Base-by-base conservation (phyloP, 257 asterid species). In the Avicennia marina region DNA sequence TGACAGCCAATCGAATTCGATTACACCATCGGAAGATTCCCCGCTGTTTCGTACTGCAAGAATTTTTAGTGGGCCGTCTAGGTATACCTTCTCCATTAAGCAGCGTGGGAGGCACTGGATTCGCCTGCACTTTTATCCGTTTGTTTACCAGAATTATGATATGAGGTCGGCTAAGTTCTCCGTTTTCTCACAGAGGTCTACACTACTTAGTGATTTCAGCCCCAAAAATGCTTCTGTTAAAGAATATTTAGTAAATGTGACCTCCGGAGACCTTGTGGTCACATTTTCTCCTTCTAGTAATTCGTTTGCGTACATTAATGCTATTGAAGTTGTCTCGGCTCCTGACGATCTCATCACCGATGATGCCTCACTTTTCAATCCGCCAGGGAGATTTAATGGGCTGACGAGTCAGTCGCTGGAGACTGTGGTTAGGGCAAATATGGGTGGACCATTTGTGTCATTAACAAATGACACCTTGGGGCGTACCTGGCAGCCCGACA, bases 281-380 rank as follows among this genome's bases (percentile, higher is more conserved):
- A 66, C 74, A 10, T 83, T 91, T 45, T 69, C 78, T 16, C 93
- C 95, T 36, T 68, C 81, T 0, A 21, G 29, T 1, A 59, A 65
- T 56, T 91, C 98, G 0, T 73, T 79, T 54, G 98, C 98, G 0
- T 88, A 62, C 59, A 13, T 85, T 10, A 91, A 83, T 63, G 98
- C 95, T 3, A 41, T 91, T 47, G 98, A 91, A 68, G 84, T 91
- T 43, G 82, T 83, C 33, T 85, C 94, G 0, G 80, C 69, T 6
- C 98, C 95, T 0, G 83, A 78, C 63, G 4, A 13, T 45, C 82
- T 91, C 29, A 76, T 88, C 56, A 4, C 64, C 0, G 91, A 88
- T 20, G 81, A 74, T 57, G 96, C 94, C 0, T 34, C 72, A 6
- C 63, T 56, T 20, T 61, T 56, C 52, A 68, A 21, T 27, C 80